Evolutionary conservation across 2,329 filamentous ascomycete species (phyloP).

Genomic region (Dactylonectria estremocensis): DNA sequence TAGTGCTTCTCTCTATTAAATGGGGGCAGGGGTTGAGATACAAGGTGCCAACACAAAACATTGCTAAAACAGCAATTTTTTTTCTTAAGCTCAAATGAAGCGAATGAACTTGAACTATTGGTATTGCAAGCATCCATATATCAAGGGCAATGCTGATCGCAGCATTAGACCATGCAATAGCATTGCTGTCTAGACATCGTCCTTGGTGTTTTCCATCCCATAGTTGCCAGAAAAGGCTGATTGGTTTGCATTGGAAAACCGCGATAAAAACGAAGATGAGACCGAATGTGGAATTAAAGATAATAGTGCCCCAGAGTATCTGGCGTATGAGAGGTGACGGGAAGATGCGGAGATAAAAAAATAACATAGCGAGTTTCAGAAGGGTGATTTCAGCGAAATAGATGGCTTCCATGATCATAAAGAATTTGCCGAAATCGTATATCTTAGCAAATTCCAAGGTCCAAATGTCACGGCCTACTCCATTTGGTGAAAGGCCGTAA

Average conservation of each 20-base stretch:
- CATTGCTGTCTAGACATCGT: constrained; percentile 13
- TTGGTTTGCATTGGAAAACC: constrained; percentile 7
- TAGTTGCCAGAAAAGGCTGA: constrained; percentile 25
- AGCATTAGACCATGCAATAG: constrained; percentile 28
- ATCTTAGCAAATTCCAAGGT: constrained; percentile 7
- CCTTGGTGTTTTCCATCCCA: constrained; percentile 24
- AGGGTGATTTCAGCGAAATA: constrained; percentile 25
- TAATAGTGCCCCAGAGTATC: constrained; percentile 25
- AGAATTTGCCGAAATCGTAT: not conserved
- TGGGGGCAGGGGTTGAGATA: not conserved
- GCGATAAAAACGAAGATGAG: constrained; percentile 8
- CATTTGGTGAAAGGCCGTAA: constrained; percentile 19
- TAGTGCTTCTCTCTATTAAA: not conserved
- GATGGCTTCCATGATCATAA: constrained; percentile 16
- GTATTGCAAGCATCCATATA: not conserved
- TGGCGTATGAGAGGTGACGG: not conserved
- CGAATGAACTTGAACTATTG: not conserved
- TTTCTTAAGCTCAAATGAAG: not conserved
- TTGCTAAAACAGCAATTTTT: not conserved
- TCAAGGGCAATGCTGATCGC: constrained; percentile 23
- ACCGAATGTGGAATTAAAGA: not conserved
- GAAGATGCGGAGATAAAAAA: constrained; percentile 34
- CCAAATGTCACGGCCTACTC: constrained; percentile 28
- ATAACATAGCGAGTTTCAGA: constrained; percentile 26
- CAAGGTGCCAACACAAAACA: constrained; percentile 4